A percentile compares a stretch with the other conserved stretches of the same genome.
These are phyloP conservation scores for Thermothielavioides terrestris DNA, from an alignment of 495 filamentous ascomycete species.

Conservation along the genomic window DNA sequence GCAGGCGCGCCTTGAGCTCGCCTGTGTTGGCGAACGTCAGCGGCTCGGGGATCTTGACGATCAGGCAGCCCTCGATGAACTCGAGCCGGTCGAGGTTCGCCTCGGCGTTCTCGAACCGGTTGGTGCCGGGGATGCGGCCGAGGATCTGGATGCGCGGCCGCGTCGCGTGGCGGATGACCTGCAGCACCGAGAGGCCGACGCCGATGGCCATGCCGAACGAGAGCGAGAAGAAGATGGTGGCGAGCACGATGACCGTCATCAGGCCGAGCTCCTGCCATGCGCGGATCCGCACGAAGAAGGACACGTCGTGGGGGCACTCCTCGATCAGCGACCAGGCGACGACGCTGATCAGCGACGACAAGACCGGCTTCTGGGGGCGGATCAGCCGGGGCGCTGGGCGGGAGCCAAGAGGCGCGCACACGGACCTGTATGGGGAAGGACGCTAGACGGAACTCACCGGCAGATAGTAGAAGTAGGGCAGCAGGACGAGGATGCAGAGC, in stretches of 20 bases:
- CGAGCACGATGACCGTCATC: constrained; percentile 80
- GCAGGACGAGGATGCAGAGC: constrained; percentile 64
- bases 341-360: constrained; percentile 89
- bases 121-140: constrained; percentile 75
- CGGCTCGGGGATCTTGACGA: constrained; percentile 95
- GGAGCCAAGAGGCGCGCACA: too few relatives aligned
- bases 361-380: constrained; percentile 82
- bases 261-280: constrained; percentile 78
- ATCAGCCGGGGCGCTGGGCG: too few relatives aligned
- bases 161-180: constrained; percentile 81
- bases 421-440: too few relatives aligned
- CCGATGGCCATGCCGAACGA: constrained; percentile 81
- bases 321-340: constrained; percentile 93
- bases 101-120: constrained; percentile 84
- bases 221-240: constrained; percentile 90
- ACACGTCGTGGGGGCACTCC: constrained; percentile 84
- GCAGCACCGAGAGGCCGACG: constrained; percentile 77
- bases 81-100: constrained; percentile 66
- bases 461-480: constrained; percentile 91
- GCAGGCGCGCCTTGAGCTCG: constrained; percentile 73
- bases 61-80: constrained; percentile 82
- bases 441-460: constrained; percentile 70
- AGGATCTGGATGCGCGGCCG: constrained; percentile 95
- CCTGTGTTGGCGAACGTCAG: constrained; percentile 97
- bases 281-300: constrained; percentile 78